phyloP scores from a whole-genome alignment of 2,329 filamentous ascomycete species.

The Diaporthe sp. region DNA sequence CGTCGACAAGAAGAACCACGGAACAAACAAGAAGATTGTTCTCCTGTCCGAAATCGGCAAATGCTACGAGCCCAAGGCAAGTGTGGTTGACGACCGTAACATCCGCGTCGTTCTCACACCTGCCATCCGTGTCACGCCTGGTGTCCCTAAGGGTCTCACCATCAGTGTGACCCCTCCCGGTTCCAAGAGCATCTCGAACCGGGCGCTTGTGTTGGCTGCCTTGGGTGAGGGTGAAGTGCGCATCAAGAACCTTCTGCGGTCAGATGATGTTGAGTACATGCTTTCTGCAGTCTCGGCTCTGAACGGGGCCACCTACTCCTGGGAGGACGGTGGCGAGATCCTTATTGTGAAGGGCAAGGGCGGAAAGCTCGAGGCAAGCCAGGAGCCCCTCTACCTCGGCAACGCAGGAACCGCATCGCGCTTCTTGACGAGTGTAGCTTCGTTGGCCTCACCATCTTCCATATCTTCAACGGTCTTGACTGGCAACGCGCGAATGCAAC shows the following conservation, averaged over 20 bases:
- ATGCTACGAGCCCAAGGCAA: slow-evolving; percentile 88
- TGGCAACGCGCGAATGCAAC: slow-evolving; percentile 96
- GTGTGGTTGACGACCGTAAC: slow-evolving; percentile 85
- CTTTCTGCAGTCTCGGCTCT: slow-evolving; percentile 88
- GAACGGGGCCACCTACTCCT: slow-evolving; percentile 87
- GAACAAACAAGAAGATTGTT: slow-evolving; percentile 94
- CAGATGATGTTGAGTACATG: slow-evolving; percentile 98
- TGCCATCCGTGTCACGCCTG: slow-evolving; percentile 78
- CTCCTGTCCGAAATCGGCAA: slow-evolving; percentile 90
- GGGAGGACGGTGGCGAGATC: slow-evolving; percentile 94
- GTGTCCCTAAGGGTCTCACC: slow-evolving; percentile 72
- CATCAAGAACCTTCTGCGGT: slow-evolving; percentile 93
- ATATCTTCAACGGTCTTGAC: slow-evolving; percentile 82
- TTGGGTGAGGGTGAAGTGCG: slow-evolving; percentile 87
- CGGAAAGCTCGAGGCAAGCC: slow-evolving; percentile 82
- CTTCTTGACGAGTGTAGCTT: slow-evolving; percentile 92
- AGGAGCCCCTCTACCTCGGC: slow-evolving; percentile 86
- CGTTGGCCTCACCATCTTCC: slow-evolving; percentile 77
- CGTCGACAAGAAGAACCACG: slow-evolving; percentile 98
- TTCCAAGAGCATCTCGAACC: slow-evolving; percentile 97
- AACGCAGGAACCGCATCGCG: slow-evolving; percentile 97
- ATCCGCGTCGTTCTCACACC: slow-evolving; percentile 87
- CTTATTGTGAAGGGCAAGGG: slow-evolving; percentile 91
- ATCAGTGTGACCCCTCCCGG: slow-evolving; percentile 89
- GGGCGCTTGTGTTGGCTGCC: slow-evolving; percentile 92